Percentiles rank a stretch among this genome's conserved stretches.
phyloP scores from a whole-genome alignment of 2,329 filamentous ascomycete genomes.

The Exophiala alcalophila region DNA sequence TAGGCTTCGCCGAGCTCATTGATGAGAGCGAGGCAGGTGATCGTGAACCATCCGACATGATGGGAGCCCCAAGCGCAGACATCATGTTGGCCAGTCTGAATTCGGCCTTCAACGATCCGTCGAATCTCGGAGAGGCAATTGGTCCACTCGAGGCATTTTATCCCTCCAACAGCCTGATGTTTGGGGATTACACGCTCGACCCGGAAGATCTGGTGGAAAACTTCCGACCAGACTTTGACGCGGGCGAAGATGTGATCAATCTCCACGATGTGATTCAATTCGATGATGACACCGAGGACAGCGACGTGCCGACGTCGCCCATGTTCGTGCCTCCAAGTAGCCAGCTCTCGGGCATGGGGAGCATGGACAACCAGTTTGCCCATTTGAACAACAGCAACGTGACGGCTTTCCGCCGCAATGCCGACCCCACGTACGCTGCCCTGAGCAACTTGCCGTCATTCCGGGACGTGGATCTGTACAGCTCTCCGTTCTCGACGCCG shows the following conservation, averaged over 20 bases:
- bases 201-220: conserved; percentile 60
- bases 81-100: conserved; percentile 74
- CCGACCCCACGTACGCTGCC: conserved; percentile 43
- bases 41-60: conserved; percentile 14
- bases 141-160: conserved; percentile 75
- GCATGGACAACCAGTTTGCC: conserved; percentile 15
- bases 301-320: conserved; percentile 42
- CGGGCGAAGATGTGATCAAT: conserved; percentile 59
- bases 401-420: conserved; percentile 68
- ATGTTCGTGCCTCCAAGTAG: conserved; percentile 40
- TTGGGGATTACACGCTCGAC: conserved; percentile 40
- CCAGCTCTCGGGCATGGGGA: conserved; percentile 16
- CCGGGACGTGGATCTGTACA: conserved; percentile 33
- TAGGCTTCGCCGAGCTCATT: conserved; percentile 29
- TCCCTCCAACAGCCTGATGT: conserved; percentile 50
- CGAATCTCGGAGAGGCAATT: conserved; percentile 56
- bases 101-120: conserved; percentile 46
- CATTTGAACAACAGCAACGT: conserved; percentile 66
- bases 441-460: conserved; percentile 46
- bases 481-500: conserved; percentile 24
- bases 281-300: conserved; percentile 53
- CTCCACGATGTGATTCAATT: conserved; percentile 73
- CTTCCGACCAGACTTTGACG: conserved; percentile 57
- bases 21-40: conserved; percentile 46
- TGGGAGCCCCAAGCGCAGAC: conserved; percentile 56